A percentile compares a stretch with the other conserved stretches of the same genome.
These are phyloP conservation scores for Borealophlyctis nickersoniae DNA, from an alignment of 192 early-diverging fungal species.

Conservation along the genomic window DNA sequence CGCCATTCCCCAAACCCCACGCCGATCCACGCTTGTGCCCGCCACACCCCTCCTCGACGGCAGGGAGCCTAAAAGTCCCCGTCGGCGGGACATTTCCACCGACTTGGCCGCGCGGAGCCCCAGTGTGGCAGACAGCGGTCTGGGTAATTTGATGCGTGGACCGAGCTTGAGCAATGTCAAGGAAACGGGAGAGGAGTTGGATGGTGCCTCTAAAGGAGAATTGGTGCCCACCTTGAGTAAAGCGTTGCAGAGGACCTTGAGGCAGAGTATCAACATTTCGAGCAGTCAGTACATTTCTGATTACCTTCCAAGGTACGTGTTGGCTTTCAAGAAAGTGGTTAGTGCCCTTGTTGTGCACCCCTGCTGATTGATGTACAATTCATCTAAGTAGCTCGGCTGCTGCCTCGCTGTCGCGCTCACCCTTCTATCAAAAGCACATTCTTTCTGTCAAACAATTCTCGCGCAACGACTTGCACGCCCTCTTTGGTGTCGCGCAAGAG, in stretches of 20 bases:
- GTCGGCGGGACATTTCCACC: not conserved
- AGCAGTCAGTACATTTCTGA: conserved; percentile 40
- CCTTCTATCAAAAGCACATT: conserved; percentile 94
- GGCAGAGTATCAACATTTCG: conserved; percentile 30
- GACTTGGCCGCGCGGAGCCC: not conserved
- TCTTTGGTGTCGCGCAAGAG: conserved; percentile 96
- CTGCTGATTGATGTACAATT: too few relatives aligned
- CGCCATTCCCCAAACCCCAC: conserved; percentile 9
- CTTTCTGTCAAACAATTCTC: conserved; percentile 87
- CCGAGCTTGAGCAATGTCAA: conserved; percentile 31
- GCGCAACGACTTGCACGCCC: conserved; percentile 86
- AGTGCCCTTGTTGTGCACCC: too few relatives aligned
- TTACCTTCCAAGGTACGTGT: conserved; percentile 34
- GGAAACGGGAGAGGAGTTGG: conserved; percentile 31
- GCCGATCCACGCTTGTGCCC: not conserved
- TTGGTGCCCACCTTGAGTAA: conserved; percentile 6
- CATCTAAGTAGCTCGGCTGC: conserved; percentile 35
- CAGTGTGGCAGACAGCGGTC: not conserved
- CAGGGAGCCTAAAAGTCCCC: not conserved
- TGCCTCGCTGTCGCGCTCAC: conserved; percentile 62
- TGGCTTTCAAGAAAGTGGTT: too few relatives aligned
- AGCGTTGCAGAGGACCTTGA: conserved; percentile 15
- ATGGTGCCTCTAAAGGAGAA: conserved; percentile 30
- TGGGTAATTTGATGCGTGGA: conserved; percentile 25
- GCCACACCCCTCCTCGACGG: too few relatives aligned